These are phyloP conservation scores for Firmiana major DNA, from an alignment of 345 rosid genomes.

Conservation along the genomic window DNA sequence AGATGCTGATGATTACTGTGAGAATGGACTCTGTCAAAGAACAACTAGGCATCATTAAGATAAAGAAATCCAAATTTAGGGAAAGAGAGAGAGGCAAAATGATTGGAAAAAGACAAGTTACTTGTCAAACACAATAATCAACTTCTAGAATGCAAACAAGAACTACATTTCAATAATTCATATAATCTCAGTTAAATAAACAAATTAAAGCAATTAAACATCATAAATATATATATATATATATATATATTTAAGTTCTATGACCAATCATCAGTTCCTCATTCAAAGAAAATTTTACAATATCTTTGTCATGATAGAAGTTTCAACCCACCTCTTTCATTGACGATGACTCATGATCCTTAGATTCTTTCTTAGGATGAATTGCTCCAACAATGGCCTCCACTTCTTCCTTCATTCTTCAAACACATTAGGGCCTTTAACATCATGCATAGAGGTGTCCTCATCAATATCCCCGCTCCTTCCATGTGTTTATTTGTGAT, in stretches of 20 bases:
- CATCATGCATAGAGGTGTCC: conserved; percentile 33
- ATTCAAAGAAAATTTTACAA: not conserved
- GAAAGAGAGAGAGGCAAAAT: not conserved
- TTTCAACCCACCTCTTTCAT: conserved; percentile 14
- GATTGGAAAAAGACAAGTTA: not conserved
- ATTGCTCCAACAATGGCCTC: conserved; percentile 43
- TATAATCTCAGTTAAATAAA: not conserved
- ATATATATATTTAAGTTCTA: not conserved
- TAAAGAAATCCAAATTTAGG: not conserved
- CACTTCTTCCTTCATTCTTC: conserved; percentile 51
- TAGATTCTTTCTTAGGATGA: conserved; percentile 37
- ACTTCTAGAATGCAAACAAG: not conserved
- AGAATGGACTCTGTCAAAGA: conserved; percentile 5
- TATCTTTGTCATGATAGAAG: not conserved
- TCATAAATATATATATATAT: not conserved
- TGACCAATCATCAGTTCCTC: not conserved
- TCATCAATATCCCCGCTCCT: conserved; percentile 41
- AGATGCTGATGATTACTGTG: not conserved
- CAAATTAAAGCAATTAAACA: not conserved
- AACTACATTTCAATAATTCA: not conserved
- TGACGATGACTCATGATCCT: conserved; percentile 10
- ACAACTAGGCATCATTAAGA: not conserved
- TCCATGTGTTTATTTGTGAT: conserved; percentile 47
- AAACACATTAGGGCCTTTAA: conserved; percentile 39
- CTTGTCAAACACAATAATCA: conserved; percentile 4